These are phyloP conservation scores for Neurospora terricola DNA, from an alignment of 495 filamentous ascomycete genomes.

Conservation along the genomic window DNA sequence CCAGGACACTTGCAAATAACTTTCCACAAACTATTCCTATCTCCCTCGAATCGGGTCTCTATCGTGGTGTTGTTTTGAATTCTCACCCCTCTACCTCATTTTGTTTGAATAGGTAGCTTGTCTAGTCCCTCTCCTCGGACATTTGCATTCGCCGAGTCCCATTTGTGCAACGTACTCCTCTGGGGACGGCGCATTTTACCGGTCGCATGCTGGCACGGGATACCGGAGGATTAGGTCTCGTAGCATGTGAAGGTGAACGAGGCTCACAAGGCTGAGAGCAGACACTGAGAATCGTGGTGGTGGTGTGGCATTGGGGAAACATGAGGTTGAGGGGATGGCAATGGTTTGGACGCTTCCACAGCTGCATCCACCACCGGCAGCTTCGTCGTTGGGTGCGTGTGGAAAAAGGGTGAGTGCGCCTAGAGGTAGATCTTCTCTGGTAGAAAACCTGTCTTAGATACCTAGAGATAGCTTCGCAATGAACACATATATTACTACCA, in stretches of 20 bases:
- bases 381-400: neutral
- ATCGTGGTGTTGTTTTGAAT: accelerated
- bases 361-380: neutral
- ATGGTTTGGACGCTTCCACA: neutral
- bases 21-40: neutral
- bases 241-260: neutral
- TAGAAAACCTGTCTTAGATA: too few species aligned
- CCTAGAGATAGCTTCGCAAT: too few species aligned
- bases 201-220: neutral
- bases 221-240: neutral
- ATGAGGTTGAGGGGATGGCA: neutral
- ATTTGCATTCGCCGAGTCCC: neutral
- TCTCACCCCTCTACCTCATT: neutral
- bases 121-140: accelerated
- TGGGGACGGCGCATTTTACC: neutral
- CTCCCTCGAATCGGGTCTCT: accelerated
- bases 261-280: neutral
- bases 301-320: neutral
- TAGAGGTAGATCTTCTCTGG: too few species aligned
- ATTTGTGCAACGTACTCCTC: neutral
- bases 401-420: neutral
- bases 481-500: too few species aligned
- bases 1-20: neutral
- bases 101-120: accelerated
- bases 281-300: neutral